These are phyloP conservation scores for Eucommia ulmoides DNA, from an alignment of 257 asterid genomes.

Conservation along the genomic window DNA sequence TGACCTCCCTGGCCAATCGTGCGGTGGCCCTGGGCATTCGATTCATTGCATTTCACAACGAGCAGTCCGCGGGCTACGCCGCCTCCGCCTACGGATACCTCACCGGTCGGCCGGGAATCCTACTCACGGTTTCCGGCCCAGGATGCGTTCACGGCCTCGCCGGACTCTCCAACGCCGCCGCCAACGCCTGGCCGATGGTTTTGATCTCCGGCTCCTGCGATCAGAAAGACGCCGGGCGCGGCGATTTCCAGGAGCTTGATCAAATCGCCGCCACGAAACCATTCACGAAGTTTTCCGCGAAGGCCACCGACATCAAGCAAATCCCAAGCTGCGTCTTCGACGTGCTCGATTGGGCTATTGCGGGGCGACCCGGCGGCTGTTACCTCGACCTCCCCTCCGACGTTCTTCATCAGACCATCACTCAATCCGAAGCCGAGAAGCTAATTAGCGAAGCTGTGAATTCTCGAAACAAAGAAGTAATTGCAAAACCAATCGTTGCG, in stretches of 20 bases:
- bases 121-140: conserved; percentile 89
- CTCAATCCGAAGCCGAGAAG: conserved; percentile 44
- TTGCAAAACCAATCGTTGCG: conserved; percentile 27
- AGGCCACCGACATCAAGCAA: conserved; percentile 46
- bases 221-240: conserved; percentile 58
- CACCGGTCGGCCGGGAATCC: conserved; percentile 78
- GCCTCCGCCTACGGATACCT: conserved; percentile 96
- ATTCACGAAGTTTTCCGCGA: conserved; percentile 61
- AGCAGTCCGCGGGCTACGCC: conserved; percentile 94
- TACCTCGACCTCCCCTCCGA: conserved; percentile 75
- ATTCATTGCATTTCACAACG: conserved; percentile 90
- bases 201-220: conserved; percentile 87
- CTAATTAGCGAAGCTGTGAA: conserved; percentile 40
- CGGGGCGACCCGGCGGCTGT: conserved; percentile 78
- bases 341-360: conserved; percentile 41
- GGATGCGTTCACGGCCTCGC: conserved; percentile 95
- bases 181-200: conserved; percentile 82
- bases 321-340: conserved; percentile 55
- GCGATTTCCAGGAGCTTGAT: conserved; percentile 87
- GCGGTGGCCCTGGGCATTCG: conserved; percentile 70
- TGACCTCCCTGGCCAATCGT: conserved; percentile 69
- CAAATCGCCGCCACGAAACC: conserved; percentile 69
- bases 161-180: conserved; percentile 78
- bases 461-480: conserved; percentile 20
- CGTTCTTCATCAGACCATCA: conserved; percentile 56